Base-by-base conservation (phyloP, 225 moss, liverwort and hornwort species). In the Climacium dendroides region DNA sequence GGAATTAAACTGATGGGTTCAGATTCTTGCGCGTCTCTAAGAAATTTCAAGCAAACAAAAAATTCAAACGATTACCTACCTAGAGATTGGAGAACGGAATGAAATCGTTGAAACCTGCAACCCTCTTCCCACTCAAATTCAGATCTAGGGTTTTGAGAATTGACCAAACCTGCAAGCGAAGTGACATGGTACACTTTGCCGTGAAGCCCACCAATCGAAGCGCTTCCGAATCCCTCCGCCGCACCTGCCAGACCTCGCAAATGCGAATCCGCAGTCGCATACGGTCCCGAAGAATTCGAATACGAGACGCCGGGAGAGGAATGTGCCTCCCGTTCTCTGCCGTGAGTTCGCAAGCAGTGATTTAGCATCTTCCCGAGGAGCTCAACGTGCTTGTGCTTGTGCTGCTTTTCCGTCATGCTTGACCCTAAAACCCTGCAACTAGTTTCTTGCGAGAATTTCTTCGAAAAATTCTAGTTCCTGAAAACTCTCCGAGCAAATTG, bases 101-200 rank as follows among this genome's bases (percentile, higher is more conserved):
- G 63, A 16, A 47, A 10, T 71, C 54, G 30, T 0, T 32, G 20
- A 29, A 59, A 30, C 20, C 43, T 60, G 32, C 79, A 79, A 60
- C 30, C 19, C 34, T 43, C 24, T 23, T 70, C 59, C 4, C 47
- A n/a, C 48, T 75, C 28, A 22, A 41, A 37, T 53, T 11, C 29
- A 15, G 32, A 47, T 53, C 62, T 87, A 87, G 87, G 87, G 73
- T 81, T 78, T 81, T 35, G 54, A 18, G 34, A 82, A 87, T 73
- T 12, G n/a, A 28, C 60, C 50, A 35, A 43, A 93, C 93, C 89
- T 53, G 89, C 91, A 26, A 93, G 89, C n/a, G 91, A 93, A 34
- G 86, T 91, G 59, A 91, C 93, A 81, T 91, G 89, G 39, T 91
- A 89, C 41, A 93, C 76, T 60, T 86, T 34, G 70, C 92, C 92